Evolutionary conservation across 2,329 filamentous ascomycete genomes (phyloP).

Genomic region (Monosporascus sp.): DNA sequence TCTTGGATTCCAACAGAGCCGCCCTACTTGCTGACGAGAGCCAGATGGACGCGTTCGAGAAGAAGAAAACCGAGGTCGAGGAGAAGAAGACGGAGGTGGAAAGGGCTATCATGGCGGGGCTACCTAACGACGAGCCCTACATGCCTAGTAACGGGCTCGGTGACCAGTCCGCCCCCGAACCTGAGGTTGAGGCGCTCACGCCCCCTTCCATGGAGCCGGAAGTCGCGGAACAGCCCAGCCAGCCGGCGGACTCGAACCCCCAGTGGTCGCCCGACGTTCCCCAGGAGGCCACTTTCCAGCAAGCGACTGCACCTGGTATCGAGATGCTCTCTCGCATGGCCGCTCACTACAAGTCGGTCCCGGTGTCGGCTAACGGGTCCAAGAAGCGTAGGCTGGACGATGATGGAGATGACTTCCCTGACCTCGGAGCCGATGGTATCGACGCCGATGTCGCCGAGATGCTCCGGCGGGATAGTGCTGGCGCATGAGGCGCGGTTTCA

Average conservation of each 20-base stretch:
- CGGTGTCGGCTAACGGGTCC: constrained; percentile 45
- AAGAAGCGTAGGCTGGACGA: constrained; percentile 54
- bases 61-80: constrained; percentile 69
- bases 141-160: constrained; percentile 42
- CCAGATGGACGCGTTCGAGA: constrained; percentile 56
- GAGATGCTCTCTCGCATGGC: constrained; percentile 36
- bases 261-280: constrained; percentile 15
- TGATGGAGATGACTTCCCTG: constrained; percentile 44
- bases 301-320: constrained; percentile 25
- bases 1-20: constrained; percentile 67
- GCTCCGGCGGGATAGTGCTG: constrained; percentile 37
- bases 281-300: constrained; percentile 17
- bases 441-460: constrained; percentile 53
- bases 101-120: constrained; percentile 79
- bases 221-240: constrained; percentile 11
- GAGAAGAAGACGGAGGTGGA: constrained; percentile 84
- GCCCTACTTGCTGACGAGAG: constrained; percentile 66
- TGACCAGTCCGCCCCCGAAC: constrained; percentile 49
- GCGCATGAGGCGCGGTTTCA: constrained; percentile 3
- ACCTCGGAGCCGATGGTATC: constrained; percentile 49
- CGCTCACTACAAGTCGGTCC: constrained; percentile 43
- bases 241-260: constrained; percentile 11
- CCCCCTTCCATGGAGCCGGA: constrained; percentile 55
- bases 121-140: constrained; percentile 53
- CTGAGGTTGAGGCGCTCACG: constrained; percentile 78